Base-by-base conservation (phyloP, 1,139 yeast genomes). In the Saccharomyces hybrid region DNA sequence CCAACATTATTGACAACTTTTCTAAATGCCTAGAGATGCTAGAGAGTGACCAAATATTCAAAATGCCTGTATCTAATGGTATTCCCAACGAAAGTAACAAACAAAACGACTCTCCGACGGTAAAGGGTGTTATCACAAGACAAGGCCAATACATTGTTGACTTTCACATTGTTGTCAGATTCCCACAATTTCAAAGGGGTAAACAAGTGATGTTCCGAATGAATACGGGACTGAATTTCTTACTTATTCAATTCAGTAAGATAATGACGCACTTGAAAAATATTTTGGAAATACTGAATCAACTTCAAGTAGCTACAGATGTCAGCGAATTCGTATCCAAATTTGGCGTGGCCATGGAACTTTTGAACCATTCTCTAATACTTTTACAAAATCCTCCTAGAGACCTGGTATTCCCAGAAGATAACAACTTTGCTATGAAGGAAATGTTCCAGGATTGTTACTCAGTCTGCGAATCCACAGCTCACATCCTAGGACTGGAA, bases 1-100 rank as follows among this genome's bases (percentile, higher is more conserved):
- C 75, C 41, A 65, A 63, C 48, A 62, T 73, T 2, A 60, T 70
- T 4, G 77, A 73, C 38, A 68, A 73, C n/a, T 64, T 73, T 3
- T 64, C 62, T 41, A 60, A 64, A 32, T 73, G 76, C 53, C 51
- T 73, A 3, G 70, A 66, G 14, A 58, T 69, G 55, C 56, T 73
- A 14, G 64, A 67, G 3, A 64, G 70, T 28, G 63, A 63, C 11
- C 63, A 65, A 13, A 58, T 60, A 3, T 67, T 70, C 42, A 68
- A 63, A 48, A 61, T 72, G 60, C 72, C 75, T 5, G 61, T 72
- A 4, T 66, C 64, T 38, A 64, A 57, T 48, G 62, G 63, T 20
- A 13, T 14, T 11, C 20, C 46, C 7, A 56, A 51, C 4, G 52
- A 64, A 1, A 61, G 64, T 11, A 54, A 61, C 32, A 8, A 52